phyloP scores from a whole-genome alignment of 495 filamentous ascomycete species.

The Xylaria intraflava region DNA sequence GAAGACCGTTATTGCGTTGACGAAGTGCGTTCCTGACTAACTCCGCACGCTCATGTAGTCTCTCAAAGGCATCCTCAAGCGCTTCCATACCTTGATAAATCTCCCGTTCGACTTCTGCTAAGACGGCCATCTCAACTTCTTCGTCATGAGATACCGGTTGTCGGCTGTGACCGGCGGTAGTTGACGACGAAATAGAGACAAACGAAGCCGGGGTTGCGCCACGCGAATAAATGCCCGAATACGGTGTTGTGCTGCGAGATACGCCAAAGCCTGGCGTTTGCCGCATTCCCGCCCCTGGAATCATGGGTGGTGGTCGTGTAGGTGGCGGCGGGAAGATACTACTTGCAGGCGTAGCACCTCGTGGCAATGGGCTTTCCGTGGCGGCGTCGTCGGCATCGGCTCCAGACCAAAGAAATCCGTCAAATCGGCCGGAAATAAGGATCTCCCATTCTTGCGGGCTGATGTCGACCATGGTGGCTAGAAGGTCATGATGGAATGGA shows the following conservation, averaged over 20 bases:
- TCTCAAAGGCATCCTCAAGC: constrained; percentile 92
- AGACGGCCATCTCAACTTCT: constrained; percentile 81
- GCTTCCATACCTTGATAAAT: constrained; percentile 92
- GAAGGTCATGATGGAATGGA: constrained; percentile 70
- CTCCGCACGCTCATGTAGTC: constrained; percentile 79
- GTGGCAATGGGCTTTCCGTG: constrained; percentile 42
- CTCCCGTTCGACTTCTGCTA: constrained; percentile 88
- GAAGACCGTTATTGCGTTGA: constrained; percentile 70
- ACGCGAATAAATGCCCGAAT: constrained; percentile 28
- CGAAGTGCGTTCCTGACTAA: constrained; percentile 70
- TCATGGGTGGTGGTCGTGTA: constrained; percentile 24
- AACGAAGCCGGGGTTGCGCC: constrained; percentile 37
- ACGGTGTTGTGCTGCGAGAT: constrained; percentile 34
- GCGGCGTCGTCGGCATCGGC: constrained; percentile 56
- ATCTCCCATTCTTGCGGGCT: constrained; percentile 92
- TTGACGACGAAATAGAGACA: constrained; percentile 35
- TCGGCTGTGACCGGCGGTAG: constrained; percentile 29
- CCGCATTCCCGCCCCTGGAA: constrained; percentile 21
- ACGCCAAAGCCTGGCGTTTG: constrained; percentile 21
- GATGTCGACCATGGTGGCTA: constrained; percentile 82
- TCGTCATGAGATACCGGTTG: constrained; percentile 76
- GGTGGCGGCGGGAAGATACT: constrained; percentile 36
- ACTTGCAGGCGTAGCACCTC: constrained; percentile 48
- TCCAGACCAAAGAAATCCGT: constrained; percentile 95
- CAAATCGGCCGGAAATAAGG: constrained; percentile 88